These are phyloP conservation scores for Aaosphaeria arxii DNA, from an alignment of 2,329 filamentous ascomycete species.

Conservation along the genomic window DNA sequence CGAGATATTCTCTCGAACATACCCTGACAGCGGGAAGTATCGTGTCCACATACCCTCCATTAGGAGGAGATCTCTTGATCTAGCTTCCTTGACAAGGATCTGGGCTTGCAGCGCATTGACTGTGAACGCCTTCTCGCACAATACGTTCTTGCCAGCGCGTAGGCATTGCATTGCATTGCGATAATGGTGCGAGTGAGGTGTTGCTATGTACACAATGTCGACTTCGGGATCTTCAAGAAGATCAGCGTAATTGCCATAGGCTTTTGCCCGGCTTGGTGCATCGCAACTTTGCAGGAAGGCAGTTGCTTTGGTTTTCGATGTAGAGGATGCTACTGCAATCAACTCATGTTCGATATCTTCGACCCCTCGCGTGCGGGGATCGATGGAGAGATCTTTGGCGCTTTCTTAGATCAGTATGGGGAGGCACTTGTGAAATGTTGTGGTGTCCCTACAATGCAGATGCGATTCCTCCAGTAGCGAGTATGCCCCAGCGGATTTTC, in stretches of 20 bases:
- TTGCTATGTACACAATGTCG: slow-evolving; percentile 85
- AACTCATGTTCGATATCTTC: slow-evolving; percentile 73
- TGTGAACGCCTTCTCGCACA: slow-evolving; percentile 89
- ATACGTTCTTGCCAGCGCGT: slow-evolving; percentile 79
- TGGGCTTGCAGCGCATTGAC: slow-evolving; percentile 75
- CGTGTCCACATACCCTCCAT: slow-evolving; percentile 77
- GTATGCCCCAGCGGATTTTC: slow-evolving; percentile 44
- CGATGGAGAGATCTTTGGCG: slow-evolving; percentile 72
- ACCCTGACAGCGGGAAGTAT: slow-evolving; percentile 80
- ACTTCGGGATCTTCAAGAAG: slow-evolving; percentile 75
- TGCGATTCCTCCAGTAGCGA: slow-evolving; percentile 49
- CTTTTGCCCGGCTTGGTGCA: slow-evolving; percentile 64
- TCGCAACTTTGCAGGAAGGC: slow-evolving; percentile 70
- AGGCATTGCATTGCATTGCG: slow-evolving; percentile 85
- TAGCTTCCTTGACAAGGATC: slow-evolving; percentile 69
- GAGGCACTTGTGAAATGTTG: neutral
- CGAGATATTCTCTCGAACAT: slow-evolving; percentile 65
- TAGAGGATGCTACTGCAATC: slow-evolving; percentile 76
- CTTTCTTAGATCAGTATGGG: slow-evolving; percentile 8
- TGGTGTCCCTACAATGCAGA: slow-evolving; percentile 38
- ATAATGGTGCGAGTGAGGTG: slow-evolving; percentile 90
- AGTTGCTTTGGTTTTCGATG: slow-evolving; percentile 64
- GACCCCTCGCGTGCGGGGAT: slow-evolving; percentile 67
- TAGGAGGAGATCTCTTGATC: slow-evolving; percentile 57
- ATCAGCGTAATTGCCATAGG: slow-evolving; percentile 79